Base-by-base conservation (phyloP, 352 stramenopile species). In the Globisporangium camurandrum region DNA sequence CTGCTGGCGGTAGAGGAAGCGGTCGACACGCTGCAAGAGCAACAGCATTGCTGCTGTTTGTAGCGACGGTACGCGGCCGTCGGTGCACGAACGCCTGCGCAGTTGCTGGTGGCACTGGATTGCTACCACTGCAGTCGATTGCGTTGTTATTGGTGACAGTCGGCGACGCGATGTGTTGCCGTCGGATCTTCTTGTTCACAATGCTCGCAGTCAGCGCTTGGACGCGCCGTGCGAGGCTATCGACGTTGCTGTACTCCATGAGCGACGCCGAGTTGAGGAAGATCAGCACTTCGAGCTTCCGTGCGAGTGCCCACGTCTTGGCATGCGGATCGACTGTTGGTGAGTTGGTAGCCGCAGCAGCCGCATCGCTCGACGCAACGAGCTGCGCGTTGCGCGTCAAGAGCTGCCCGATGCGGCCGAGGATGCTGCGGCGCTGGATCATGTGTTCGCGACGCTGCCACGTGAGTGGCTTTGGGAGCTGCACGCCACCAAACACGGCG, bases 131-230 rank as follows among this genome's bases (percentile, higher is more conserved):
- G 9, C 30, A 12, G 8, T 34, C 8, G 8, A 12, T 8, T 12
- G 30, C 9, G n/a, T 49, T 46, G 39, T 54, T 75, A n/a, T n/a
- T n/a, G n/a, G n/a, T n/a, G n/a, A n/a, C n/a, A n/a, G n/a, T n/a
- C n/a, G n/a, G n/a, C n/a, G n/a, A n/a, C n/a, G n/a, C n/a, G n/a
- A n/a, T n/a, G n/a, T n/a, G n/a, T 34, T 80, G 56, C 9, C 72
- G 64, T 7, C 82, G 75, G 46, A 89, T 93, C 52, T 88, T 88
- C 65, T 88, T 88, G 62, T 93, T 93, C 30, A 93, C 76, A 30
- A 93, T 88, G 40, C 77, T 68, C 11, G 76, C 69, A 3, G 82
- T 90, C 19, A 93, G 61, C 31, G 78, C 78, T 63, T 93, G 82
- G 39, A 93, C 76, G 44, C 82, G 82, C 6, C 82, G 77, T 23